phyloP scores from a whole-genome alignment of 129 eudicot genomes.

The Arctium lappa region DNA sequence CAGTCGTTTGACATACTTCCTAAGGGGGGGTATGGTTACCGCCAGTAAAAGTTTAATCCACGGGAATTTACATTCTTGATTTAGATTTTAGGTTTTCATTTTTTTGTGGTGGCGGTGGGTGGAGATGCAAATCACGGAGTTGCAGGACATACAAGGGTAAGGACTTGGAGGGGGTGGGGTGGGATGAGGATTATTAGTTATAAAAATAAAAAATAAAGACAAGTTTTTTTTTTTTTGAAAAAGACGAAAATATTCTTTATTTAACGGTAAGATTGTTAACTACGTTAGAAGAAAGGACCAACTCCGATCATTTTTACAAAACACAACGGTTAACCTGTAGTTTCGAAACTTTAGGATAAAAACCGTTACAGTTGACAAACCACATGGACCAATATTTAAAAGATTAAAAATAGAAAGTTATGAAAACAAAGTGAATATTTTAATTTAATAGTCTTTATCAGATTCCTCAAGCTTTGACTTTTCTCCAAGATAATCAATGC shows the following conservation, averaged over 20 bases:
- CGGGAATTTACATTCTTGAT: too few relatives aligned
- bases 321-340: not conserved
- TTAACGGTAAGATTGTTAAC: not conserved
- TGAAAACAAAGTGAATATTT: not conserved
- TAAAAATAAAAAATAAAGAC: not conserved
- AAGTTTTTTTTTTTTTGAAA: too few relatives aligned
- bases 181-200: not conserved
- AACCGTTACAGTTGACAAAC: not conserved
- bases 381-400: not conserved
- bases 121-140: not conserved
- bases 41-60: too few relatives aligned
- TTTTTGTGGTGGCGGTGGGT: too few relatives aligned
- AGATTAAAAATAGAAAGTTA: not conserved
- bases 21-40: too few relatives aligned
- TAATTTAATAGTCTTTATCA: not conserved
- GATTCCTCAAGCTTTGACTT: conserved; percentile 23
- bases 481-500: not conserved
- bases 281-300: not conserved
- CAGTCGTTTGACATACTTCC: too few relatives aligned
- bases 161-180: not conserved
- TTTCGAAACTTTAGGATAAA: not conserved
- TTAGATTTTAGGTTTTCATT: too few relatives aligned
- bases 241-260: not conserved
- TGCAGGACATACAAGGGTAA: not conserved
- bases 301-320: not conserved